Evolutionary conservation across 176 grass and related monocot genomes (phyloP).

Genomic region (Ampelocalamus luodianensis): DNA sequence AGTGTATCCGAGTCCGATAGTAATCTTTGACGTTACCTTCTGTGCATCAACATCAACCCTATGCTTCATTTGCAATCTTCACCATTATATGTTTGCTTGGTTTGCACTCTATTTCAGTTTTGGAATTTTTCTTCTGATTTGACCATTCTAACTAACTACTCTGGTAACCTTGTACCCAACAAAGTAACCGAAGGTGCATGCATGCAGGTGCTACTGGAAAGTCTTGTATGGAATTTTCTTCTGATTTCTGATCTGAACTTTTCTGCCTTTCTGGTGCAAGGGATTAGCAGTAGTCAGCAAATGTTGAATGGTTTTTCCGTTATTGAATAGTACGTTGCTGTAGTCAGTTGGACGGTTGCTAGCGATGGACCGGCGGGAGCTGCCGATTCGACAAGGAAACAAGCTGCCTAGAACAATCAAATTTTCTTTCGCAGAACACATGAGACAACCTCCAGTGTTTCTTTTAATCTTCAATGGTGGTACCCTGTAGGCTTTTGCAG

Average conservation of each 20-base stretch:
- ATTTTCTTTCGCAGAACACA: background rate
- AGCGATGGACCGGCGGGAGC: background rate
- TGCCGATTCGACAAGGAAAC: background rate
- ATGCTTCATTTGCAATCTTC: background rate
- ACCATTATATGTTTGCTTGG: background rate
- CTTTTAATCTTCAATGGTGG: background rate
- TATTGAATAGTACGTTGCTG: background rate
- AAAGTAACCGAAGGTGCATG: background rate
- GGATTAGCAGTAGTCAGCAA: background rate
- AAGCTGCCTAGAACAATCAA: background rate
- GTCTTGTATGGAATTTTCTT: background rate
- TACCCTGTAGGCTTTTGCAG: background rate
- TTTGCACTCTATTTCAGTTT: background rate
- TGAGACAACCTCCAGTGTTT: no score
- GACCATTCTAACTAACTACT: background rate
- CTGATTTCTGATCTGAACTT: background rate
- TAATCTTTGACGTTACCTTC: background rate
- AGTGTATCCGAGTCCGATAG: background rate
- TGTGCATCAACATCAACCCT: background rate
- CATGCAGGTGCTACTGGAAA: background rate
- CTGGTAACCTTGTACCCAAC: background rate
- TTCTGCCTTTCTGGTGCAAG: background rate
- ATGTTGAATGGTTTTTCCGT: background rate
- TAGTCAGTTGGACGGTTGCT: background rate
- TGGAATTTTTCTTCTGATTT: background rate